A percentile compares a stretch with the other conserved stretches of the same genome.
phyloP scores from a whole-genome alignment of 306 rosid genomes.

The Luffa acutangula region DNA sequence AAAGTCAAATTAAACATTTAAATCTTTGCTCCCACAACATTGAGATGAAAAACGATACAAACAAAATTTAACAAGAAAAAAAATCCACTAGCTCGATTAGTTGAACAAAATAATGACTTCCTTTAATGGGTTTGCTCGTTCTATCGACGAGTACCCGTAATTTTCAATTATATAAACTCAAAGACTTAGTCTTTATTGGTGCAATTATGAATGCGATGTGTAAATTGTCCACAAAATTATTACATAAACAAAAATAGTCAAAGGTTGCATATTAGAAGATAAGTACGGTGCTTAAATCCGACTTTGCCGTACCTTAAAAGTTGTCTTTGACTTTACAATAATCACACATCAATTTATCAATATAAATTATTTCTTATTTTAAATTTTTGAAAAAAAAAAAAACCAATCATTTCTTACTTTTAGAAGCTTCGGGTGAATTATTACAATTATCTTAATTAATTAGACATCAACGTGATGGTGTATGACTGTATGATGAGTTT shows the following conservation, averaged over 20 bases:
- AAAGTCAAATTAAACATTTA: no score
- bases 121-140: no score
- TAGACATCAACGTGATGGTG: background rate
- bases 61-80: no score
- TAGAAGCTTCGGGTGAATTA: background rate
- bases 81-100: no score
- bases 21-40: no score
- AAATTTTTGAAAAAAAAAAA: background rate
- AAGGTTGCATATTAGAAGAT: background rate
- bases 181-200: no score
- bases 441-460: background rate
- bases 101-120: no score
- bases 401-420: background rate
- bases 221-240: background rate
- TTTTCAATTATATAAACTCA: no score
- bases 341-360: background rate
- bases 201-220: background rate
- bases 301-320: background rate
- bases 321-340: background rate
- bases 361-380: background rate
- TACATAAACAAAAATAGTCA: background rate
- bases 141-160: no score
- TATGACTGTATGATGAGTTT: background rate
- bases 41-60: no score
- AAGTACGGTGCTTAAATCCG: background rate